Evolutionary conservation across 1,284 basidiomycete species (phyloP).

Genomic region (Sporisorium reilianum): DNA sequence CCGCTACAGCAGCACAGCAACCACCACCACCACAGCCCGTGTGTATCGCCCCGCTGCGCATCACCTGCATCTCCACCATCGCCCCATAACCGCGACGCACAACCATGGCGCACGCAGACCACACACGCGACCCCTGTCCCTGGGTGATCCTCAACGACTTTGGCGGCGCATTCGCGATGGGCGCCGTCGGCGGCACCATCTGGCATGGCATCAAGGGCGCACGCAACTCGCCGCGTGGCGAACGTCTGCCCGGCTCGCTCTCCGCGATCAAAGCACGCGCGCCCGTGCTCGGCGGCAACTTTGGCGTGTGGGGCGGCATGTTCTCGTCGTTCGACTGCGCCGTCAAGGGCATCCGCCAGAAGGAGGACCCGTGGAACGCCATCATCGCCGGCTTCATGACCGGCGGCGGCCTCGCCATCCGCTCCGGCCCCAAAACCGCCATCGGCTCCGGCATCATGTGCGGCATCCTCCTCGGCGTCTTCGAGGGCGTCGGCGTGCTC

Average conservation of each 20-base stretch:
- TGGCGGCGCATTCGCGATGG: conserved; percentile 91
- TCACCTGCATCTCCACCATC: too few species aligned
- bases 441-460: conserved; percentile 92
- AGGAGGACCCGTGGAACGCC: conserved; percentile 99
- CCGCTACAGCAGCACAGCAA: neutral
- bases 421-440: conserved; percentile 91
- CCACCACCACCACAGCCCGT: neutral
- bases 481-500: conserved; percentile 84
- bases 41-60: too few species aligned
- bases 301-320: conserved; percentile 89
- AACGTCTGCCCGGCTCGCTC: conserved; percentile 90
- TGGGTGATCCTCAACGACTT: conserved; percentile 99
- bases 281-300: conserved; percentile 97
- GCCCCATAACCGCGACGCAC: too few species aligned
- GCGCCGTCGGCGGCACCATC: conserved; percentile 92
- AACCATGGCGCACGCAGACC: conserved; percentile 54
- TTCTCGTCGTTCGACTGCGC: conserved; percentile 94
- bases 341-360: conserved; percentile 93
- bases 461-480: conserved; percentile 95
- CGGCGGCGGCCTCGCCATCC: conserved; percentile 91
- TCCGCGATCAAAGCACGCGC: conserved; percentile 98
- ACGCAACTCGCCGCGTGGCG: conserved; percentile 93
- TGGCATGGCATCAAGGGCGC: conserved; percentile 99
- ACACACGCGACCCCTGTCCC: conserved; percentile 74
- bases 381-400: conserved; percentile 99